A percentile compares a stretch with the other conserved stretches of the same genome.
Evolutionary conservation across 345 rosid genomes (phyloP).

Genomic region (Theobroma cacao): DNA sequence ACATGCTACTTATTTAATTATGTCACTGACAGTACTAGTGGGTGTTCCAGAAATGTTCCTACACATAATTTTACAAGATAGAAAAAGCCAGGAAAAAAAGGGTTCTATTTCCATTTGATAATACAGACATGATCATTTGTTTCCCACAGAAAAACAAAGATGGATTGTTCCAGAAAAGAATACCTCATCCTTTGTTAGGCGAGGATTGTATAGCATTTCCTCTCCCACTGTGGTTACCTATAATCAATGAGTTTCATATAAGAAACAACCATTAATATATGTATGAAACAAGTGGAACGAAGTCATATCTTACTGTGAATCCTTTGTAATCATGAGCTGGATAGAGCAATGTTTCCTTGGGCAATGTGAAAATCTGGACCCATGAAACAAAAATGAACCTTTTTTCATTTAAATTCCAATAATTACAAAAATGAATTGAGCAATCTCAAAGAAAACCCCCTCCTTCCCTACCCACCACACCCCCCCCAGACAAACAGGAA

Average conservation of each 20-base stretch:
- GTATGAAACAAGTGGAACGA: background rate
- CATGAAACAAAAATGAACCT: background rate
- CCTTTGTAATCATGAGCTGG: slow-evolving; percentile 98
- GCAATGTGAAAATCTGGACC: slow-evolving; percentile 78
- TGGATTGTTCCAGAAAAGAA: background rate
- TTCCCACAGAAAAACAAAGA: background rate
- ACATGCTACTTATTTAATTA: background rate
- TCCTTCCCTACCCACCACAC: too few relatives aligned
- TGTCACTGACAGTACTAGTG: background rate
- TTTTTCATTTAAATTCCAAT: background rate
- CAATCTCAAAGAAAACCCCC: background rate
- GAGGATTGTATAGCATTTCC: slow-evolving; percentile 72
- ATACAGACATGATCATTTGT: background rate
- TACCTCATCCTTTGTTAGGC: slow-evolving; percentile 85
- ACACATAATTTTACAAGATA: background rate
- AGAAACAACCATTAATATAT: background rate
- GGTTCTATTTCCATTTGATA: background rate
- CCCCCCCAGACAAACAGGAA: too few relatives aligned
- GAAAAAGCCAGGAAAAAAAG: background rate
- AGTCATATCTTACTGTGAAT: slow-evolving; percentile 49
- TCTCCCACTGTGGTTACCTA: slow-evolving; percentile 96
- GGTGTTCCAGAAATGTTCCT: background rate
- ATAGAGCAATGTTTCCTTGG: slow-evolving; percentile 78
- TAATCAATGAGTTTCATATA: slow-evolving; percentile 13
- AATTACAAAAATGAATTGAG: background rate